phyloP scores from a whole-genome alignment of 2,329 filamentous ascomycete species.

The Teratosphaeria viscida region DNA sequence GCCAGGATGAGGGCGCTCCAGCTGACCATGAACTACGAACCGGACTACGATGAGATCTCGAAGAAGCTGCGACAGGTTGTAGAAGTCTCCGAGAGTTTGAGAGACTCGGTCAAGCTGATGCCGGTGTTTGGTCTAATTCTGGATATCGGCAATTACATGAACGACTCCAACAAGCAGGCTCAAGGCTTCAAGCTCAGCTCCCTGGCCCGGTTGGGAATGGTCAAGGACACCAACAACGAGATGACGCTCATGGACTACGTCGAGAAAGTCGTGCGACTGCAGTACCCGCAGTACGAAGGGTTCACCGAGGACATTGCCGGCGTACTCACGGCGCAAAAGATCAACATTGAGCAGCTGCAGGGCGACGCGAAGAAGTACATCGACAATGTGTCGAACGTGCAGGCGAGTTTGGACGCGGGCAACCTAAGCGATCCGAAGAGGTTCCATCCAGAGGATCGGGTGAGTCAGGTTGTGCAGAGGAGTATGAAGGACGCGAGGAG shows the following conservation, averaged over 20 bases:
- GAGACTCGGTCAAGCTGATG: constrained; percentile 87
- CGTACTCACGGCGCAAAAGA: constrained; percentile 71
- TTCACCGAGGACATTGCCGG: constrained; percentile 77
- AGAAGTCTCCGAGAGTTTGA: constrained; percentile 73
- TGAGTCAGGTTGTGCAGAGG: constrained; percentile 80
- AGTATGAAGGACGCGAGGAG: constrained; percentile 93
- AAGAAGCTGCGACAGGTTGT: constrained; percentile 79
- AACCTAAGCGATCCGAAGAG: constrained; percentile 94
- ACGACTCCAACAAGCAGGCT: constrained; percentile 96
- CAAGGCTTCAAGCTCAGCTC: constrained; percentile 97
- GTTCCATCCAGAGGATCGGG: constrained; percentile 94
- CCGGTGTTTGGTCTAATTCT: constrained; percentile 92
- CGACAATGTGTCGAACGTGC: constrained; percentile 86
- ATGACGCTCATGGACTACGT: constrained; percentile 91
- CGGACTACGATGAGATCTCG: constrained; percentile 85
- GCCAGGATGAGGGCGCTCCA: constrained; percentile 85
- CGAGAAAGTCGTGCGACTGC: constrained; percentile 89
- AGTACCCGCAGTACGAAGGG: constrained; percentile 90
- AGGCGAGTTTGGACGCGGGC: constrained; percentile 81
- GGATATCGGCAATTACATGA: constrained; percentile 99
- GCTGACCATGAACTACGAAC: constrained; percentile 72
- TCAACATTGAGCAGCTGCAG: constrained; percentile 89
- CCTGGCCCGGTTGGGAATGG: constrained; percentile 84
- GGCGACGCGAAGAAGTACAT: constrained; percentile 85
- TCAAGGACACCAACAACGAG: constrained; percentile 98